Base-by-base conservation (phyloP, 192 early-diverging fungal genomes). In the Allomyces macrogynus region DNA sequence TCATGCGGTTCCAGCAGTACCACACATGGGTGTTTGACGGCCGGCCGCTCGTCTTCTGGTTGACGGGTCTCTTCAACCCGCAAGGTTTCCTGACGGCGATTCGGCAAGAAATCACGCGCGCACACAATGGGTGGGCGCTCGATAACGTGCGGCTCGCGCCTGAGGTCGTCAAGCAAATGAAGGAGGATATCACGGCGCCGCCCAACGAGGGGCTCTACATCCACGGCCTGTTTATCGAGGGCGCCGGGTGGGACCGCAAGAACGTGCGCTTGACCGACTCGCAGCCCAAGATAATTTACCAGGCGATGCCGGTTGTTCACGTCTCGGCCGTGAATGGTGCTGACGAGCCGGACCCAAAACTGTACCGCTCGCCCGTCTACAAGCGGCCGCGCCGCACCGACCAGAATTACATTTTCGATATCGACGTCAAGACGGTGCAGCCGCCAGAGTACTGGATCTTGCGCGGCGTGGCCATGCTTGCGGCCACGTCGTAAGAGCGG, bases 161-260 rank as follows among this genome's bases (percentile, higher is more conserved):
- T 18, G 82, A 84, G 70, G 82, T 84, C 10, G 79, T 83, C 77
- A 84, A 84, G 69, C 82, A 84, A 66, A 83, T 84, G 82, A 84
- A 84, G 67, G 82, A 84, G 70, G 82, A 84, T 64, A 84, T 84
- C 23, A 81, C 80, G 8, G 66, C 75, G 1, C 74, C 74, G 14
- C 82, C 82, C 20, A 49, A 77, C 8, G 82, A 84, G 75, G 82
- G 82, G 23, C 73, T 84, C 10, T 84, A 84, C 67, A 83, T 84
- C 61, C 75, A 83, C 68, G 82, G 82, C n/a, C 69, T 84, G 16
- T 83, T 80, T 66, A 83, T 84, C 65, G 82, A 84, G 70, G 82
- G 82, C 22, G 82, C 80, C n/a, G 82, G 76, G 7, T 83, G 79
- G 79, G 81, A 83, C 66, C 67, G 79, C 64, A 84, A 84, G 67